These are phyloP conservation scores for Cyclostephanos invisitatus DNA, from an alignment of 108 stramenopile species.

Conservation along the genomic window DNA sequence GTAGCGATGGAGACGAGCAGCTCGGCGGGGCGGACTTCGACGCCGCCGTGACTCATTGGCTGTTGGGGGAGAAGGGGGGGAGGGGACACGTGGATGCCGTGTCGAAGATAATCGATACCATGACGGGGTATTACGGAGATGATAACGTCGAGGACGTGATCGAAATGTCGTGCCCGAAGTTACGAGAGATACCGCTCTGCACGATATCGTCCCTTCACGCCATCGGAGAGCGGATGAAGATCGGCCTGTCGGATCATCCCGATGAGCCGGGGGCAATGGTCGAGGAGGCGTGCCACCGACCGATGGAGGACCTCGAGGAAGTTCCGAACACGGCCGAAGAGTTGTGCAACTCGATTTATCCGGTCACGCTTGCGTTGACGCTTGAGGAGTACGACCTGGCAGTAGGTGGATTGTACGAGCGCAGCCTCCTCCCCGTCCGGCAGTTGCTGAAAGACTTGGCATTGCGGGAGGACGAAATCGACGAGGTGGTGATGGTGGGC, in stretches of 20 bases:
- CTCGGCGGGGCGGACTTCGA: constrained; percentile 93
- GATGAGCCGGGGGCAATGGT: constrained; percentile 32
- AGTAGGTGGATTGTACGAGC: constrained; percentile 69
- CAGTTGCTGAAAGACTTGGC: constrained; percentile 81
- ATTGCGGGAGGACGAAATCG: constrained; percentile 79
- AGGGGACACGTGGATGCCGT: constrained; percentile 22
- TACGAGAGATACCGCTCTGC: constrained; percentile 59
- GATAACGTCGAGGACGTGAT: constrained; percentile 62
- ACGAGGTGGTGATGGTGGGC: constrained; percentile 98
- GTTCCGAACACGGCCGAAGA: constrained; percentile 31
- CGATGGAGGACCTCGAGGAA: neutral
- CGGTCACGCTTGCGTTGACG: constrained; percentile 58
- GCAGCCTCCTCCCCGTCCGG: constrained; percentile 76
- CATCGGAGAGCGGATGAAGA: constrained; percentile 83
- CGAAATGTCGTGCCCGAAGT: constrained; percentile 50
- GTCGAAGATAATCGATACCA: constrained; percentile 18
- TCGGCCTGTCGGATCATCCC: constrained; percentile 54
- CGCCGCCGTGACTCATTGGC: constrained; percentile 76
- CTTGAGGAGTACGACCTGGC: constrained; percentile 74
- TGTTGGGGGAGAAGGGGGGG: constrained; percentile 39
- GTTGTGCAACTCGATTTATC: constrained; percentile 57
- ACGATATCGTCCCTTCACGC: constrained; percentile 81
- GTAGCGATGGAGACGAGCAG: constrained; percentile 90
- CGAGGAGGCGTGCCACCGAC: constrained; percentile 37
- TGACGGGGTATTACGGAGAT: constrained; percentile 2